Conservation (phyloP, 805 yeast genomes). For the Candida ponderosae region DNA sequence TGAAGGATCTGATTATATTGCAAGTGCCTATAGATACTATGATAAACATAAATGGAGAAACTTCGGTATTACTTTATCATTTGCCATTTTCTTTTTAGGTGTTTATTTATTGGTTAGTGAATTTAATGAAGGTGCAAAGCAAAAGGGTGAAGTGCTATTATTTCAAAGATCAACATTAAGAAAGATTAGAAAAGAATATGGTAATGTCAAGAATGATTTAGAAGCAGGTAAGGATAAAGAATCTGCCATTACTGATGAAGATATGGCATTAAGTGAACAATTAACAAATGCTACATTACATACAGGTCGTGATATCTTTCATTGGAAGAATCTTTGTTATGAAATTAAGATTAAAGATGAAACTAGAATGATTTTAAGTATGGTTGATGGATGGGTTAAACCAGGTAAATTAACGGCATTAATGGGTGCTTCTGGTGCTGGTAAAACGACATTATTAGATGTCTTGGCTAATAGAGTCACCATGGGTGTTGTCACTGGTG, state of each 20-base stretch:
- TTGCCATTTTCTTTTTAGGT: constrained; percentile 42
- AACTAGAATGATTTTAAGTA: constrained; percentile 49
- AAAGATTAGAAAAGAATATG: constrained; percentile 34
- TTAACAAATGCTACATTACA: constrained; percentile 19
- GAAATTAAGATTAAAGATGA: constrained; percentile 57
- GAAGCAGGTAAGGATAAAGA: constrained; percentile 18
- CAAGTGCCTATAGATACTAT: constrained; percentile 34
- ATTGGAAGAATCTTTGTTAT: constrained; percentile 71
- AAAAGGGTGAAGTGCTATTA: constrained; percentile 63
- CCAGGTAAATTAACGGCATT: constrained; percentile 78
- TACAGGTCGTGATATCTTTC: constrained; percentile 47
- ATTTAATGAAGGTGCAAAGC: constrained; percentile 51
- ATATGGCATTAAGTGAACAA: constrained; percentile 9
- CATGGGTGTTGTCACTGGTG: constrained; percentile 63
- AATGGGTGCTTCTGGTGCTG: constrained; percentile 78
- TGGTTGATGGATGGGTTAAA: constrained; percentile 77
- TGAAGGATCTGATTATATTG: constrained; percentile 43
- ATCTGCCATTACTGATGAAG: constrained; percentile 18
- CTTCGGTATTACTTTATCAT: constrained; percentile 54
- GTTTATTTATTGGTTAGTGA: constrained; percentile 51
- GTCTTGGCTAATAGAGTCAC: constrained; percentile 65
- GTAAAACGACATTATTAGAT: constrained; percentile 69
- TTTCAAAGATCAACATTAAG: constrained; percentile 44
- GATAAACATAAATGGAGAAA: constrained; percentile 53
- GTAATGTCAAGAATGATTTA: constrained; percentile 17